phyloP scores from a whole-genome alignment of 2,329 filamentous ascomycete species.

The Seiridium cupressi region DNA sequence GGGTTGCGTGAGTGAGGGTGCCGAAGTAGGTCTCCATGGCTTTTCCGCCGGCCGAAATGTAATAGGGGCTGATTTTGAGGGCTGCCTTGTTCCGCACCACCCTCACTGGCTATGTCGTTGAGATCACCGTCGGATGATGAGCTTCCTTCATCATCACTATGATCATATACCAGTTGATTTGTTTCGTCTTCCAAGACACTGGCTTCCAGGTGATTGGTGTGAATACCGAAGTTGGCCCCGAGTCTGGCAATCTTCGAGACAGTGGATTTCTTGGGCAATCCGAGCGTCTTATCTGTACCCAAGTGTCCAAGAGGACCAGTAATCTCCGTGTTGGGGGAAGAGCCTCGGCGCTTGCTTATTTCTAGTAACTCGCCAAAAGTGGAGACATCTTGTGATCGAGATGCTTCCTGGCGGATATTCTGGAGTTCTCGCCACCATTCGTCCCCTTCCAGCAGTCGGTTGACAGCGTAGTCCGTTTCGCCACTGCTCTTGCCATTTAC shows the following conservation, averaged over 20 bases:
- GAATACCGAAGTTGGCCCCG: conserved; percentile 70
- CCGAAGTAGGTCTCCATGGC: conserved; percentile 37
- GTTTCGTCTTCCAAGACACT: conserved; percentile 48
- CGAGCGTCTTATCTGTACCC: conserved; percentile 59
- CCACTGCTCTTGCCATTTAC: conserved; percentile 65
- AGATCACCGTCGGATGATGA: conserved; percentile 28
- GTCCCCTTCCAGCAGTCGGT: conserved; percentile 66
- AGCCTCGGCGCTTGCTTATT: conserved; percentile 40
- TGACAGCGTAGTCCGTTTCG: conserved; percentile 59
- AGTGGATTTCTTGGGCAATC: conserved; percentile 60
- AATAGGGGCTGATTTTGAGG: conserved; percentile 25
- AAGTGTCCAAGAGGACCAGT: conserved; percentile 26
- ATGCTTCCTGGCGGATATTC: conserved; percentile 44
- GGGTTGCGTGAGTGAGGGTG: conserved; percentile 20
- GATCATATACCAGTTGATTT: conserved; percentile 14
- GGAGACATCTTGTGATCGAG: conserved; percentile 39
- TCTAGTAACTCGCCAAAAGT: conserved; percentile 44
- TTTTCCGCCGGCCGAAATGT: conserved; percentile 31
- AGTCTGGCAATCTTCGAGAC: conserved; percentile 51
- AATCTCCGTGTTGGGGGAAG: conserved; percentile 37
- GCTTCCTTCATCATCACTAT: conserved; percentile 19
- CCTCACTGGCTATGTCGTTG: conserved; percentile 39
- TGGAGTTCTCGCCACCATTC: conserved; percentile 83
- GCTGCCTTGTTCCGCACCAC: conserved; percentile 35
- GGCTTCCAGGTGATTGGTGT: conserved; percentile 68